Base-by-base conservation (phyloP, 352 stramenopile species). In the Phytophthora meadii region DNA sequence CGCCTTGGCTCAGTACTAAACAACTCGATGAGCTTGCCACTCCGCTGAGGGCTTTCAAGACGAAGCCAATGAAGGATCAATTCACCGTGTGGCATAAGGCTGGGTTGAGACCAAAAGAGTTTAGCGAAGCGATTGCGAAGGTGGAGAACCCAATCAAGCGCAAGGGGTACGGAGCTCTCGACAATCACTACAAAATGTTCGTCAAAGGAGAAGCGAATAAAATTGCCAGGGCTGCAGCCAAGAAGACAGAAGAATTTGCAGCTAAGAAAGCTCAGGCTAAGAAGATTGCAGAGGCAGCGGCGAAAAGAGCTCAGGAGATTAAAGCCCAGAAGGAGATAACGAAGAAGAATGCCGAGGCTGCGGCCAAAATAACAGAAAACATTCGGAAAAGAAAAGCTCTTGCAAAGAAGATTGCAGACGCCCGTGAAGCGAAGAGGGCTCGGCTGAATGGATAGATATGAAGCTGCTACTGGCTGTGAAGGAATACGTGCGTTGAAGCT, bases 101-200 rank as follows among this genome's bases (percentile, higher is more conserved):
- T 2, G 48, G 32, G 17, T 42, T 37, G 25, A 63, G 24, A 1
- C 1, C 14, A 8, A 30, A 42, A 10, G 11, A 55, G 3, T 6
- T 63, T 22, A 25, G 12, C 22, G 15, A 30, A 2, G 55, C 45
- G 25, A 40, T 63, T 11, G 40, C 15, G 4, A 36, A 2, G 25
- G 40, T 59, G 5, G 32, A 27, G 9, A 50, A 59, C 15, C 2
- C 15, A 19, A 2, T 32, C 25, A 59, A 50, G 39, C 36, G 19
- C 22, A 57, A 57, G 36, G 0, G 17, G 1, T 57, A 57, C 24
- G 36, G 17, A 8, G 34, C 32, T 5, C 19, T 56, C 49, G 14
- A 56, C 14, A n/a, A 15, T 5, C 22, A 37, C 49, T 56, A 47
- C 34, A 56, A 46, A 46, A 24, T 47, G 49, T 56, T 37, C n/a